phyloP scores from a whole-genome alignment of 768 basidiomycete genomes.

The Russula olivacea region DNA sequence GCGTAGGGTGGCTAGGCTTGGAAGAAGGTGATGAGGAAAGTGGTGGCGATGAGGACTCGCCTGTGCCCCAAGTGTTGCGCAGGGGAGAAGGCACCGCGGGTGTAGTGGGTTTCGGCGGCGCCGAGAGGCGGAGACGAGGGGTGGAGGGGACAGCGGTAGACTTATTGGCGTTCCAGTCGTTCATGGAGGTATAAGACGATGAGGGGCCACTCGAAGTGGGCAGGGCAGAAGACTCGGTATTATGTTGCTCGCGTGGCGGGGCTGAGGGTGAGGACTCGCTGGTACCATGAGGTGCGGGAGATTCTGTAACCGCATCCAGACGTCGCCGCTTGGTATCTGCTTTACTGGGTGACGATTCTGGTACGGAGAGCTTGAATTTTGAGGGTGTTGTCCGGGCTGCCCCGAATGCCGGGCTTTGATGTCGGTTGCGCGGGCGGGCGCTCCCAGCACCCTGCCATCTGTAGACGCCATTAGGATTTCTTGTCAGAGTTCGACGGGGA shows the following conservation, averaged over 20 bases:
- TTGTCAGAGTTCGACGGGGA: constrained; percentile 50
- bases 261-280: constrained; percentile 17
- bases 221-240: constrained; percentile 10
- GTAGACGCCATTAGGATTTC: constrained; percentile 71
- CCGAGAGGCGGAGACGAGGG: constrained; percentile 27
- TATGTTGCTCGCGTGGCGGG: constrained; percentile 17
- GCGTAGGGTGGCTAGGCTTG: constrained; percentile 44
- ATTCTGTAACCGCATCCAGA: constrained; percentile 43
- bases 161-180: constrained; percentile 21
- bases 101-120: constrained; percentile 45
- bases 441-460: constrained; percentile 75
- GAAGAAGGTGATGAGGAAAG: constrained; percentile 25
- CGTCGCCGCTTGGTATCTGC: constrained; percentile 58
- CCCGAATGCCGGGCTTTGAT: constrained; percentile 68
- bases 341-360: constrained; percentile 33
- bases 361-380: constrained; percentile 40
- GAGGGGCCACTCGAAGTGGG: constrained; percentile 17
- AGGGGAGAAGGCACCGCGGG: constrained; percentile 70
- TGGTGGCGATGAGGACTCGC: constrained; percentile 36
- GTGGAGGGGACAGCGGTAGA: constrained; percentile 22
- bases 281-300: constrained; percentile 34
- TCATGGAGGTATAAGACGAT: constrained; percentile 15
- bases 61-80: constrained; percentile 61
- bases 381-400: constrained; percentile 42
- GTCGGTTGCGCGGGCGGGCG: constrained; percentile 62